These are phyloP conservation scores for Lachancea dasiensis DNA, from an alignment of 805 yeast genomes.

Conservation along the genomic window DNA sequence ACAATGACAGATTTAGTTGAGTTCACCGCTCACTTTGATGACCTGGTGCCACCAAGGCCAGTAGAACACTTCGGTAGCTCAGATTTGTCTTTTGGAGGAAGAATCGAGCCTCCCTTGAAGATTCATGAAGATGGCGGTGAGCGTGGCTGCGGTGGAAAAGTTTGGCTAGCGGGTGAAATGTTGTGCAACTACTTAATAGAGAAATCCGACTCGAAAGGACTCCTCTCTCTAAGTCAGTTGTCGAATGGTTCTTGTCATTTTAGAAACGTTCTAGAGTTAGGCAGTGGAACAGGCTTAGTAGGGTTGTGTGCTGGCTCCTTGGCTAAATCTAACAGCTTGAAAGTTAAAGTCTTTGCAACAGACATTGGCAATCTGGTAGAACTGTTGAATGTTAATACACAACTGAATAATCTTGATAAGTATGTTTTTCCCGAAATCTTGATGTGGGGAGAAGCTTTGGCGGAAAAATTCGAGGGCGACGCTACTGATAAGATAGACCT, in stretches of 20 bases:
- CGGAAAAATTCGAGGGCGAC: constrained; percentile 24
- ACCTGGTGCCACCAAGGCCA: constrained; percentile 14
- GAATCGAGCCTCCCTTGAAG: constrained; percentile 33
- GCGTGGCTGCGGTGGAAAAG: constrained; percentile 57
- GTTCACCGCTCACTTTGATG: constrained; percentile 12
- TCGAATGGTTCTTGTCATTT: constrained; percentile 9
- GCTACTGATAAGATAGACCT: constrained; percentile 37
- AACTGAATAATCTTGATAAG: constrained; percentile 34
- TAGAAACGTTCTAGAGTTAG: constrained; percentile 42
- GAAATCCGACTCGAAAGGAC: constrained; percentile 14
- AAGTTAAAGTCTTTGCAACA: constrained; percentile 39
- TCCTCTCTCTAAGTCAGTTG: constrained; percentile 5
- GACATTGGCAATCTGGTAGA: constrained; percentile 45
- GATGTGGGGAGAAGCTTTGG: constrained; percentile 36
- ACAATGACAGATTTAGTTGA: constrained; percentile 16
- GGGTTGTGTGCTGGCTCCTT: constrained; percentile 36
- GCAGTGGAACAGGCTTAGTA: constrained; percentile 55
- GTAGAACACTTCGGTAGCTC: constrained; percentile 34
- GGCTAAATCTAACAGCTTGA: constrained; percentile 14
- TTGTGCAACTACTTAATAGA: constrained; percentile 41
- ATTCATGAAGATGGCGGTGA: constrained; percentile 54
- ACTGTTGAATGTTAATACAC: constrained; percentile 42
- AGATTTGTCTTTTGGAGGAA: constrained; percentile 37
- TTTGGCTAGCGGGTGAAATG: constrained; percentile 58
- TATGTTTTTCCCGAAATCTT: constrained; percentile 39